Evolutionary conservation across 306 rosid species (phyloP), one percentile per base, ranked within the genome.

Genomic region (Medicago ruthenica): DNA sequence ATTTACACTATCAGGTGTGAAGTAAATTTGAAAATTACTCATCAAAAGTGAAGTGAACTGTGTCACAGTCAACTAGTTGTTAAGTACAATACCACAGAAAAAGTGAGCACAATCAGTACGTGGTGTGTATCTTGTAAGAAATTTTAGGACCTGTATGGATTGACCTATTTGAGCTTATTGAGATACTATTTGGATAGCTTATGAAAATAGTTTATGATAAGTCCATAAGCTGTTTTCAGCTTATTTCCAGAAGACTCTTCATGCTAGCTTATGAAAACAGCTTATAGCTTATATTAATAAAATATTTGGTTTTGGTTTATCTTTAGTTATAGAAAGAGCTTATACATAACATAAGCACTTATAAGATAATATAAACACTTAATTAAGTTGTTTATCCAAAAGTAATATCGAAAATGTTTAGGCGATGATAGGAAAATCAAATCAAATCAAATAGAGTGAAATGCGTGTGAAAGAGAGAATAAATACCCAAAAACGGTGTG

Each of bases 401-500:
- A 24, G 27, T 24, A 24, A 24, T 24, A 24, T 24, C 27, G 27
- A 24, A 3, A 24, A 24, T 24, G 27, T 1, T 24, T 24, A 24
- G 27, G 2, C 27, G 31, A 27, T 27, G 31, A 27, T 27, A 27
- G 31, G 45, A 41, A 41, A 41, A 44, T 44, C 5, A 50, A 50
- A 44, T 44, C 5, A 50, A 50, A 48, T 15, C 8, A 48, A 48
- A 62, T 7, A 4, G 8, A 62, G 36, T 27, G 31, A 45, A 66
- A 41, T 42, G 24, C 12, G 36, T 9, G 62, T 9, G 39, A 22
- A 0, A 53, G 11, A 17, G 6, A 67, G 40, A 44, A 20, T 34
- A 12, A 50, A 42, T 71, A 86, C 89, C 89, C 89, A 86, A 53
- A 86, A 86, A 39, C 76, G 80, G 45, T 83, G 86, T 0, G 89